These are phyloP conservation scores for Amanita subjunquillea DNA, from an alignment of 768 basidiomycete genomes.

Conservation along the genomic window DNA sequence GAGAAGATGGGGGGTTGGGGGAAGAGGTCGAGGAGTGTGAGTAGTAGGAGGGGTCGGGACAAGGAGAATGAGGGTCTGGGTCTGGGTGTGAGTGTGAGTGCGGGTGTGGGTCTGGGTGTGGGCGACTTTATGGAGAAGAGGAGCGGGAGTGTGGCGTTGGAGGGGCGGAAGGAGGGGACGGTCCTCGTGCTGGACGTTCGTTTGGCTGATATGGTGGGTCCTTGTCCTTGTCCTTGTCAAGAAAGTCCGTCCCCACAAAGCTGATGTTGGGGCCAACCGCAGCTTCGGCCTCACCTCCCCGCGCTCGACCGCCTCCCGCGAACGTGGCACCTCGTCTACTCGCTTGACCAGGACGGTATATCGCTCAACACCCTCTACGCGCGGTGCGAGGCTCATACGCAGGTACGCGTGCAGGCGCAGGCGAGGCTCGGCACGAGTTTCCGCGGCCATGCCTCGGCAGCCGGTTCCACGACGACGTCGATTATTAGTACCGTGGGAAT, in stretches of 20 bases:
- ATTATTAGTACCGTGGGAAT: neutral
- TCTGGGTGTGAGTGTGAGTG: too few relatives aligned
- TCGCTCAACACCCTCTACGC: conserved; percentile 83
- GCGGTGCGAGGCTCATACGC: conserved; percentile 36
- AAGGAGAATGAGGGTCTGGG: conserved; percentile 7
- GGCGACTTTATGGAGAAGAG: conserved; percentile 42
- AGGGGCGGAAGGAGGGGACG: conserved; percentile 49
- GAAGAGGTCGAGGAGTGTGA: conserved; percentile 3
- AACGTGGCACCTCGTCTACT: conserved; percentile 76
- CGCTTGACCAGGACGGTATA: conserved; percentile 91
- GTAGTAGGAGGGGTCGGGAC: neutral
- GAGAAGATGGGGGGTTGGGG: neutral
- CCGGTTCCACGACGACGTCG: too few relatives aligned
- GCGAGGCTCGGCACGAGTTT: conserved; percentile 23
- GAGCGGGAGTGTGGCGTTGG: conserved; percentile 34
- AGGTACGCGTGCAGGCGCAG: conserved; percentile 18
- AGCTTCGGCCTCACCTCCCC: conserved; percentile 69
- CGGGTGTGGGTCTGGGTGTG: conserved; percentile 13
- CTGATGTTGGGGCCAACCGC: neutral
- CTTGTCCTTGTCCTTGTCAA: too few relatives aligned
- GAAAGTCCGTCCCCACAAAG: neutral
- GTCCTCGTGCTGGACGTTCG: conserved; percentile 35
- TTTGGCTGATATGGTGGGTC: conserved; percentile 52
- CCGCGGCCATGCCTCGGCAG: too few relatives aligned
- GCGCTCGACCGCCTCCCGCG: conserved; percentile 61